Base-by-base conservation (phyloP, 345 rosid genomes). In the Arabidopsis suecica region DNA sequence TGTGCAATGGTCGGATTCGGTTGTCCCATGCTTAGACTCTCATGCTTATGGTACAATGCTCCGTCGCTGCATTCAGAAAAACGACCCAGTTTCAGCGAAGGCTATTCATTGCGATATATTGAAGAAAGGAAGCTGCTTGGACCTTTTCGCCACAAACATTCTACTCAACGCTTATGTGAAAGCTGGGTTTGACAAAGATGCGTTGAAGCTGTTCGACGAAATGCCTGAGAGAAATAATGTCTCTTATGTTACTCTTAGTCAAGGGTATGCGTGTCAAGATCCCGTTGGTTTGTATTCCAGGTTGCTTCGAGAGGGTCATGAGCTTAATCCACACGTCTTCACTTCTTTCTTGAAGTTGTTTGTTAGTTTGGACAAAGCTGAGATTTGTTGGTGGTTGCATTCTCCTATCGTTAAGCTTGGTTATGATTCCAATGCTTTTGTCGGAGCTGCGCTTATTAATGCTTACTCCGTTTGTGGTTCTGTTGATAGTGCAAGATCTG, bases 381-480 rank as follows among this genome's bases (percentile, higher is more conserved):
- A 88, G 61, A 48, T 82, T 69, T 81, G 72, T 61, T 78, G 50
- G 73, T 69, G 82, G 75, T 33, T 89, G 60, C 97, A 92, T 84
- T 82, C 96, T 61, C 82, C 86, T 77, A 67, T 90, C 6, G 70
- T 48, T 75, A 95, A 92, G 88, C 93, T 95, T 38, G 96, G 97
- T 61, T 84, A 70, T 76, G 63, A 72, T 25, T 77, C 84, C 33
- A 79, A 88, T 81, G 85, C 94, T 10, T 89, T 84, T 65, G 90
- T 92, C 3, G 97, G 96, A 72, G 87, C 97, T 61, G 91, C 96
- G 30, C 83, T 95, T 60, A 78, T 95, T 12, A 90, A 88, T 61
- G 83, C 88, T 40, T 95, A 89, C 70, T 82, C 89, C 51, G 82
- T 88, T 45, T 87, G 85, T 60, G 85, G 93, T 50, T 23, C 28